Conservation (phyloP, 176 grass and related monocot genomes). For the Lolium multiflorum region DNA sequence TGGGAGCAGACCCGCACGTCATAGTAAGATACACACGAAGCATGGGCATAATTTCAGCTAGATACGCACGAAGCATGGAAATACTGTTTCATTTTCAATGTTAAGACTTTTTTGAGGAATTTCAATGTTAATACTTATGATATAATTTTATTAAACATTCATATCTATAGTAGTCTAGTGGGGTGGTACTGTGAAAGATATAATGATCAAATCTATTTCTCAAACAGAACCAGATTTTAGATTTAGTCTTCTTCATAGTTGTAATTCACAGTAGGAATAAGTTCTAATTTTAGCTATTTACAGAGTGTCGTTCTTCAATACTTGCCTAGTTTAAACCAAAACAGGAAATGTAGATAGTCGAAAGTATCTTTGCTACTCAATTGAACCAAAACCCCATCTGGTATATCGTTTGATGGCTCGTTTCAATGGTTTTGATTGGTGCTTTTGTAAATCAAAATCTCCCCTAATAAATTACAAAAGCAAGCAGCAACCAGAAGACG, state of each 20-base stretch:
- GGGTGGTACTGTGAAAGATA: background rate
- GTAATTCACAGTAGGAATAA: background rate
- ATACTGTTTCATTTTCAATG: too few species aligned
- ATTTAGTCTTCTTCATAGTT: background rate
- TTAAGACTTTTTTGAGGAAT: too few species aligned
- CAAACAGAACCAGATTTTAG: background rate
- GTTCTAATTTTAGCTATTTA: background rate
- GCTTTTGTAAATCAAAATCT: constrained; percentile 23
- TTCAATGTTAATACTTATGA: too few species aligned
- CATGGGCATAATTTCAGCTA: background rate
- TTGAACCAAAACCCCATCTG: background rate
- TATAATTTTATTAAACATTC: background rate
- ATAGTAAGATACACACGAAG: background rate
- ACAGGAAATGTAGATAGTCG: background rate
- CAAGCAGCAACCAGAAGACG: background rate
- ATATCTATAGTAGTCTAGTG: background rate
- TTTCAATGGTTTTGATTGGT: background rate
- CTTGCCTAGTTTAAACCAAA: constrained; percentile 12
- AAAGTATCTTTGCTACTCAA: constrained; percentile 7
- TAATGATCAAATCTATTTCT: background rate
- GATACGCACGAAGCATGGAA: background rate
- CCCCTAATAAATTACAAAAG: background rate
- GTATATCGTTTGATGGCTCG: background rate
- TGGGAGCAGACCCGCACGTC: background rate
- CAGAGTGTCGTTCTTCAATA: background rate